Evolutionary conservation across 2,329 filamentous ascomycete genomes (phyloP).

Genomic region (Raffaelea arxii): DNA sequence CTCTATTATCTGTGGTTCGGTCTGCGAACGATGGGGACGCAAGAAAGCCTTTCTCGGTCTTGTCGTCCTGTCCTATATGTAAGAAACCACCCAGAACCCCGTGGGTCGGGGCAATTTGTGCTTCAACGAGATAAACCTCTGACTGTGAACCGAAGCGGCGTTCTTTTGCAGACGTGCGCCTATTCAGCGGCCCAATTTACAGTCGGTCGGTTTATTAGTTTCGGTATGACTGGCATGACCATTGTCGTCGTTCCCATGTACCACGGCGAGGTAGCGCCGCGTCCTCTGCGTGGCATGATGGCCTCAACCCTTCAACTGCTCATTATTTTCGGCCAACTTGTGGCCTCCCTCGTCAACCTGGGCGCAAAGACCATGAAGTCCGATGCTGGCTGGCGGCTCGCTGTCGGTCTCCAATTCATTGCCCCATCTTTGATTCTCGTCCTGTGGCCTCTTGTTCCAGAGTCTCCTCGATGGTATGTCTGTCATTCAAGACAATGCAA

Average conservation of each 20-base stretch:
- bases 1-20: constrained; percentile 10
- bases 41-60: constrained; percentile 15
- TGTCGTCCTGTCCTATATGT: constrained; percentile 10
- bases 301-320: constrained; percentile 19
- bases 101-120: too few species aligned
- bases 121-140: too few species aligned
- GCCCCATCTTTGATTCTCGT: constrained; percentile 26
- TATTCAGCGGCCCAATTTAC: constrained; percentile 20
- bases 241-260: constrained; percentile 21
- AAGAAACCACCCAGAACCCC: too few species aligned
- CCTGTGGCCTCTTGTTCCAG: constrained; percentile 26
- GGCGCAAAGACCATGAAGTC: constrained; percentile 18
- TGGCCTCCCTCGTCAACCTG: constrained; percentile 17
- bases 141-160: too few species aligned
- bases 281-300: constrained; percentile 18
- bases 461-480: constrained; percentile 30
- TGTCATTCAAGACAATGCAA: too few species aligned
- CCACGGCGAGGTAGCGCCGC: constrained; percentile 15
- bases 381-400: neutral
- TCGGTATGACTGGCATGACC: constrained; percentile 21
- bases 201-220: constrained; percentile 19
- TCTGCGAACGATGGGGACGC: constrained; percentile 19
- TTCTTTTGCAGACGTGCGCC: constrained; percentile 19
- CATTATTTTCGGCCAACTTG: constrained; percentile 17
- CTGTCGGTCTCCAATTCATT: constrained; percentile 23